phyloP scores from a whole-genome alignment of 805 yeast species.

The Yamadazyma tumulicola region DNA sequence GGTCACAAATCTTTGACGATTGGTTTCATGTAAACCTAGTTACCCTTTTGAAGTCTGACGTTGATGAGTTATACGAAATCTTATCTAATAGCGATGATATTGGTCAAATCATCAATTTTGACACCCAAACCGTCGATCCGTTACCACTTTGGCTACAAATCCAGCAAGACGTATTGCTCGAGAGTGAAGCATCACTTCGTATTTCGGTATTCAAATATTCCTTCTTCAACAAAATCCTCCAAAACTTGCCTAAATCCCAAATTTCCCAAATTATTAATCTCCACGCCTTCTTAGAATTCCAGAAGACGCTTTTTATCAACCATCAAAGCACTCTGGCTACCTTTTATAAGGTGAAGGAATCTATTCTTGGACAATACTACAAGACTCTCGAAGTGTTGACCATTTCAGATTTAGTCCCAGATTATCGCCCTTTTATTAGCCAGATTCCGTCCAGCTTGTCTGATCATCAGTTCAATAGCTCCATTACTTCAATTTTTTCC shows the following conservation, averaged over 20 bases:
- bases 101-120: conserved; percentile 1
- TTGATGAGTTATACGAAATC: conserved; percentile 6
- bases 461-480: conserved; percentile 22
- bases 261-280: conserved; percentile 6
- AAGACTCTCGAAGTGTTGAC: conserved; percentile 8
- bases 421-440: conserved; percentile 4
- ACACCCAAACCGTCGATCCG: conserved; percentile 3
- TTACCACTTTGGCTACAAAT: conserved; percentile 7
- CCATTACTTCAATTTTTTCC: conserved; percentile 20
- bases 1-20: background rate
- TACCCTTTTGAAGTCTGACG: conserved; percentile 1
- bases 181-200: conserved; percentile 18
- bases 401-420: background rate
- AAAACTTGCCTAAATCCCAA: background rate
- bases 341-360: conserved; percentile 44
- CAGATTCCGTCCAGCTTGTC: conserved; percentile 9
- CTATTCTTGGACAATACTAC: conserved; percentile 24
- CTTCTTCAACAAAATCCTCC: conserved; percentile 24
- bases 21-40: conserved; percentile 4
- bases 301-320: conserved; percentile 14
- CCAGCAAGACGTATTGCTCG: conserved; percentile 8
- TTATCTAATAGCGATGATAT: conserved; percentile 2
- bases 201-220: conserved; percentile 19
- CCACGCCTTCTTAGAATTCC: conserved; percentile 17
- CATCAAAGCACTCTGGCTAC: conserved; percentile 10